Conservation (phyloP, 345 rosid genomes). For the Syzygium aromaticum region DNA sequence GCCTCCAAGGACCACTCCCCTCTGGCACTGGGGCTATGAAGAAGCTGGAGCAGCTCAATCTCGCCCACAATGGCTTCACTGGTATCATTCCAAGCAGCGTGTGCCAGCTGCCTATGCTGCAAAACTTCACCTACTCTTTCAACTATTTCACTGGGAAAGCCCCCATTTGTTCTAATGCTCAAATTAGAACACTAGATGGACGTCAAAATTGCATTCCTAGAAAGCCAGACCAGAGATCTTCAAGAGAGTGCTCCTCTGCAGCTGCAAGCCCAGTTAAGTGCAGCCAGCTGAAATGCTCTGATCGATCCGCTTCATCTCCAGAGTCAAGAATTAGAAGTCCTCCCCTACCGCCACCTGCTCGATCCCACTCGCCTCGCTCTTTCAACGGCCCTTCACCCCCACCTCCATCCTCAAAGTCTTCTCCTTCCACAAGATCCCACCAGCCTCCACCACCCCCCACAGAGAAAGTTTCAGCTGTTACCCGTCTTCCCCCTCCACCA, state of each 20-base stretch:
- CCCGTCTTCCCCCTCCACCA: slow-evolving; percentile 12
- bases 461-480: slow-evolving; percentile 4
- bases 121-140: slow-evolving; percentile 42
- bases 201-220: slow-evolving; percentile 48
- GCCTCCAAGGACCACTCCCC: slow-evolving; percentile 51
- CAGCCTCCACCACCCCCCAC: slow-evolving; percentile 1
- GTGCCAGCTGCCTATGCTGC: slow-evolving; percentile 45
- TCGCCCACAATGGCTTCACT: slow-evolving; percentile 50
- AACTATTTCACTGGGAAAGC: slow-evolving; percentile 56
- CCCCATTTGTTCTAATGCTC: slow-evolving; percentile 19
- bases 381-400: slow-evolving; percentile 9
- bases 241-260: slow-evolving; percentile 43
- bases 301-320: slow-evolving; percentile 15
- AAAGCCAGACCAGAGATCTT: slow-evolving; percentile 41
- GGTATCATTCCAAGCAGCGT: slow-evolving; percentile 45
- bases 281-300: slow-evolving; percentile 32
- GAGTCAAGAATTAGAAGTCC: slow-evolving; percentile 5
- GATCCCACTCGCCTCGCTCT: slow-evolving; percentile 3
- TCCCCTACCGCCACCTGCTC: slow-evolving; percentile 2
- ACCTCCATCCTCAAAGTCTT: slow-evolving; percentile 5
- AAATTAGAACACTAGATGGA: slow-evolving; percentile 14
- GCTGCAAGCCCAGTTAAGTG: slow-evolving; percentile 45
- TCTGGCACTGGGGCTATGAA: slow-evolving; percentile 35
- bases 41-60: slow-evolving; percentile 44
- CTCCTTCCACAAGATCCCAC: slow-evolving; percentile 2